These are phyloP conservation scores for Leucosporidium scottii DNA, from an alignment of 768 basidiomycete species.

Conservation along the genomic window DNA sequence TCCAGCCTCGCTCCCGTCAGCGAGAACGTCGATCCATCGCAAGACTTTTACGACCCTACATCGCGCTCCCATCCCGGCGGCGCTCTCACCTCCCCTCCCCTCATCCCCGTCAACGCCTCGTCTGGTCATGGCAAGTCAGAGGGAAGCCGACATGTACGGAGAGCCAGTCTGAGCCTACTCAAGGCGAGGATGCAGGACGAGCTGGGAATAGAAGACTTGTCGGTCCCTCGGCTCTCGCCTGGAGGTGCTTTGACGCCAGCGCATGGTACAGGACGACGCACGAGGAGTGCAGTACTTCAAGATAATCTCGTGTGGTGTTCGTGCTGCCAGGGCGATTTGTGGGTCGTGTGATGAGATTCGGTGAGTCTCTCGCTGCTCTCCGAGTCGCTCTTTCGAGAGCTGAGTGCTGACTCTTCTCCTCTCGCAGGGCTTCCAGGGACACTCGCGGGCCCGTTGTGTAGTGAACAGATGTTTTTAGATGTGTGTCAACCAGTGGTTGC, in stretches of 20 bases:
- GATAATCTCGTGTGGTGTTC: background rate
- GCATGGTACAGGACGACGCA: too few relatives aligned
- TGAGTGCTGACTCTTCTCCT: too few relatives aligned
- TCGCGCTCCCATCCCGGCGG: background rate
- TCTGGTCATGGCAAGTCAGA: too few relatives aligned
- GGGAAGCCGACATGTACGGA: background rate
- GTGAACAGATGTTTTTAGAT: too few relatives aligned
- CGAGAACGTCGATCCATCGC: background rate
- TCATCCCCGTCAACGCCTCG: background rate
- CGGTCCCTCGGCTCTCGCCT: too few relatives aligned
- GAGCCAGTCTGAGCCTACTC: background rate
- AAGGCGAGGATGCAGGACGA: conserved; percentile 28
- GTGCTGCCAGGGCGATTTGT: background rate
- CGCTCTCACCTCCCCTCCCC: background rate
- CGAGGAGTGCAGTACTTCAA: background rate
- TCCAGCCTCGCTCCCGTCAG: background rate
- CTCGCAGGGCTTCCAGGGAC: too few relatives aligned
- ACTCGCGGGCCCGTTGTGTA: too few relatives aligned
- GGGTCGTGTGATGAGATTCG: background rate
- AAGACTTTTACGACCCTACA: background rate
- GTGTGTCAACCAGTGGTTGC: too few relatives aligned
- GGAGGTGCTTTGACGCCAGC: too few relatives aligned
- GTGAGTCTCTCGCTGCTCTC: background rate
- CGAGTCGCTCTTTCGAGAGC: too few relatives aligned
- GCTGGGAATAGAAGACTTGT: too few relatives aligned